Conservation (phyloP, 2,329 filamentous ascomycete species). For the Aspergillus fructus region DNA sequence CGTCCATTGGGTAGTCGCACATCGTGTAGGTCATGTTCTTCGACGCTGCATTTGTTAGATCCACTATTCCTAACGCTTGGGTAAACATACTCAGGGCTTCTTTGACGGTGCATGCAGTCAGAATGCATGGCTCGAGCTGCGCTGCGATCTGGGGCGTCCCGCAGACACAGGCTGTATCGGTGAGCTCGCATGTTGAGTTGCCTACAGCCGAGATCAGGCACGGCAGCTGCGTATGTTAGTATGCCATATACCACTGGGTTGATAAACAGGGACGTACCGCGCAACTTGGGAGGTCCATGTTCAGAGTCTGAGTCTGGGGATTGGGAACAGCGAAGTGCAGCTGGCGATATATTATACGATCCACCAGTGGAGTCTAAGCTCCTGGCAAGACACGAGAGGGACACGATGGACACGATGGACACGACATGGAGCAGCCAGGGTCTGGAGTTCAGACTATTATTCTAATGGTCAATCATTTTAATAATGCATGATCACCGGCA, state of each 20-base stretch:
- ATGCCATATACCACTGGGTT: too few species aligned
- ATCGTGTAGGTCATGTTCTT: conserved; percentile 1
- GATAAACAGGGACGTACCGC: not conserved
- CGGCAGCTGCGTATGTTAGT: not conserved
- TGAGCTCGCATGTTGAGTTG: conserved; percentile 2
- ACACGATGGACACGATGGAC: too few species aligned
- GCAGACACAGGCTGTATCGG: conserved; percentile 2
- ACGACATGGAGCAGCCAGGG: too few species aligned
- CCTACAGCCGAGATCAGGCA: not conserved
- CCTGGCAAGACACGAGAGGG: too few species aligned
- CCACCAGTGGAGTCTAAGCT: too few species aligned
- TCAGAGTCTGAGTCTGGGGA: too few species aligned
- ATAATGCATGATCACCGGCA: too few species aligned
- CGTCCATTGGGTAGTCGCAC: conserved; percentile 2
- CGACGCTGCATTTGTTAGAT: not conserved
- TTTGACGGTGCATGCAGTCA: not conserved
- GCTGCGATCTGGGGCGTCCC: not conserved
- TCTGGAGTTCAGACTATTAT: too few species aligned
- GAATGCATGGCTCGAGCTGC: not conserved
- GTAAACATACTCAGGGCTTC: not conserved
- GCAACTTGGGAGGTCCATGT: not conserved
- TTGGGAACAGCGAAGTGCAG: too few species aligned
- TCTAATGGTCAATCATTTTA: too few species aligned
- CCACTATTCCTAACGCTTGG: not conserved
- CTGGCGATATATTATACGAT: too few species aligned